These are phyloP conservation scores for Aspergillaceae sp. DNA, from an alignment of 2,329 filamentous ascomycete genomes.

Conservation along the genomic window DNA sequence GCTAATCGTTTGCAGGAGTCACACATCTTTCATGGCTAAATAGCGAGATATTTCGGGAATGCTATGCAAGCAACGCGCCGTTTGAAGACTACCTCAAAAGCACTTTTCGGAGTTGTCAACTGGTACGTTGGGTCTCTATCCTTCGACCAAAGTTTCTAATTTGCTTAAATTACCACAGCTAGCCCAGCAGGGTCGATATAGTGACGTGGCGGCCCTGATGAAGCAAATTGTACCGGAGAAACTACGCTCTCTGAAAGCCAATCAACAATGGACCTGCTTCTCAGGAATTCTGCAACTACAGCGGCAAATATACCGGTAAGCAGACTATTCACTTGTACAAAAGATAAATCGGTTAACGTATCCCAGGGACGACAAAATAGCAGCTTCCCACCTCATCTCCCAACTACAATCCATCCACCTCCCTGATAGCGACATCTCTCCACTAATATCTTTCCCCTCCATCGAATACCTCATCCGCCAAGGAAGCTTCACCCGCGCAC, in stretches of 20 bases:
- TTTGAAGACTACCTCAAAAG: conserved; percentile 74
- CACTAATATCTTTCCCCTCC: conserved; percentile 51
- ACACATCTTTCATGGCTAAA: conserved; percentile 48
- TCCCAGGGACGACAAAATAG: conserved; percentile 46
- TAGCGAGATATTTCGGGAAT: conserved; percentile 66
- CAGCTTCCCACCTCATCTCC: conserved; percentile 49
- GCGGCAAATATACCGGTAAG: conserved; percentile 36
- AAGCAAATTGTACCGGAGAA: conserved; percentile 53
- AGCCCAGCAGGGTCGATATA: conserved; percentile 60
- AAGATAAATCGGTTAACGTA: conserved; percentile 9
- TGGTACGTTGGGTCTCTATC: conserved; percentile 30
- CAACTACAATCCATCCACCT: conserved; percentile 47
- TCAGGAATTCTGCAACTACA: conserved; percentile 36
- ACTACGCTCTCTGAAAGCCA: conserved; percentile 65
- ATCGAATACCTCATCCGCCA: conserved; percentile 52
- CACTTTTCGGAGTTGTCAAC: conserved; percentile 60
- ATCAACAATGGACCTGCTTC: conserved; percentile 48
- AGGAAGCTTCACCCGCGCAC: conserved; percentile 45
- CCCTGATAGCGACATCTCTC: conserved; percentile 51
- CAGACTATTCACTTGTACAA: not conserved
- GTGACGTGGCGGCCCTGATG: conserved; percentile 55
- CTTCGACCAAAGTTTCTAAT: not conserved
- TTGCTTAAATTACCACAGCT: conserved; percentile 29
- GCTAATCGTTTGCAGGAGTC: conserved; percentile 37
- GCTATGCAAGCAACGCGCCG: conserved; percentile 55